Evolutionary conservation across 1,284 basidiomycete species (phyloP), one percentile per base, ranked within the genome.

Genomic region (Exobasidium cylindrosporum): DNA sequence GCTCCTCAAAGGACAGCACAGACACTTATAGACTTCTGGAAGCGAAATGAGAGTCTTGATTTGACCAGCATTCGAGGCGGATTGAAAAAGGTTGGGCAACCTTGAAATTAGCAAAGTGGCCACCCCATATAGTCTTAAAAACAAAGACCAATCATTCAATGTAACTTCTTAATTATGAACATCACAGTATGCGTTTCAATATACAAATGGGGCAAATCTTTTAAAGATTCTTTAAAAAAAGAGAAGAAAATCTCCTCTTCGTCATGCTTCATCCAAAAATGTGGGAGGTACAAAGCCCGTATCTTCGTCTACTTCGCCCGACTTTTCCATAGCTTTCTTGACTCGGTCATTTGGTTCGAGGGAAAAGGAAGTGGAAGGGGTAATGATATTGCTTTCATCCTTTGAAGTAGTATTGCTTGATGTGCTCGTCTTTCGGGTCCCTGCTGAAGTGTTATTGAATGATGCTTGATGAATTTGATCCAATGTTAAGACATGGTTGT

Each of bases 1-100:
- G 87, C 93, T 70, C 94, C 94, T 0, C 86, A 84, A 1, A 84
- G 84, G 21, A 83, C 93, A 1, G 92, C 93, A 0, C 86, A 88
- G 63, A 86, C 90, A 30, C 77, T 97, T 49, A 85, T 92, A 1
- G 88, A 91, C 54, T 97, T 97, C 78, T 97, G 92, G 92, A 85
- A 84, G 73, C 83, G 94, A 54, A 96, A 97, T 77, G 92, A 96
- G 31, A 43, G 55, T 7, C 54, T 69, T n/a, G 46, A 40, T 32
- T 13, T 44, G 53, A 55, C n/a, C n/a, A 55, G 13, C 4, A 24
- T 50, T 26, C 35, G 35, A 40, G 35, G 35, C 35, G 17, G 17
- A 10, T 40, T 40, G 35, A 40, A 40, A 17, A 40, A 17, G 17
- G 35, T 40, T 40, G 35, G 35, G 10, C 10, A n/a, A n/a, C n/a